Evolutionary conservation across 2,329 filamentous ascomycete species (phyloP), one percentile per base, ranked within the genome.

Genomic region (Diaporthe sp.): DNA sequence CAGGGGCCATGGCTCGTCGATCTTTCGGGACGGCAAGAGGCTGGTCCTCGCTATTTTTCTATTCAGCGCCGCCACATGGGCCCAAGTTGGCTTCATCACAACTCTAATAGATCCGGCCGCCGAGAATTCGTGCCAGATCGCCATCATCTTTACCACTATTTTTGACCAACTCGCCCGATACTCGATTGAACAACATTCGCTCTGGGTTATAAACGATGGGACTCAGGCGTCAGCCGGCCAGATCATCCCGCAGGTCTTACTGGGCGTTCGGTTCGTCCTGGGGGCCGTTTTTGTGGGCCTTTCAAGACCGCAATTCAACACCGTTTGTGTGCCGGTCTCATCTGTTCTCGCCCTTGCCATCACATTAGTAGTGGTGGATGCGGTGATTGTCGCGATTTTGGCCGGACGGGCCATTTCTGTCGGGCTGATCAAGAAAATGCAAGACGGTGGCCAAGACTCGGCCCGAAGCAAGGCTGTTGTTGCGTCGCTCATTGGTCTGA

Each of bases 41-140:
- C 90, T 92, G 89, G 89, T 87, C 89, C 90, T 92, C 89, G 83
- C 87, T 80, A 82, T 84, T 78, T 91, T 91, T 81, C 85, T 91
- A 79, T 76, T 86, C 37, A 84, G 86, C 75, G 85, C 88, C 42
- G 85, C 86, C 78, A 83, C 90, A 67, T 92, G 90, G 90, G 89
- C 89, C 62, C 82, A 88, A 55, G 81, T 86, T 76, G 86, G 86
- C 74, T 91, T 92, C 77, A 82, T 88, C 73, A 82, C 88, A 39
- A 87, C 87, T 34, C 80, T 89, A 72, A 84, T 90, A 81, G 82
- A 87, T 77, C 80, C 85, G 46, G 81, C 81, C 44, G 85, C 86
- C 44, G 76, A 83, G 25, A 81, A 84, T 22, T 83, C 84, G 17
- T 92, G 90, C 79, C 89, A 91, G 80, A 81, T 89, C 72, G 85